Base-by-base conservation (phyloP, 768 basidiomycete species). In the Clitopilus passeckerianus region DNA sequence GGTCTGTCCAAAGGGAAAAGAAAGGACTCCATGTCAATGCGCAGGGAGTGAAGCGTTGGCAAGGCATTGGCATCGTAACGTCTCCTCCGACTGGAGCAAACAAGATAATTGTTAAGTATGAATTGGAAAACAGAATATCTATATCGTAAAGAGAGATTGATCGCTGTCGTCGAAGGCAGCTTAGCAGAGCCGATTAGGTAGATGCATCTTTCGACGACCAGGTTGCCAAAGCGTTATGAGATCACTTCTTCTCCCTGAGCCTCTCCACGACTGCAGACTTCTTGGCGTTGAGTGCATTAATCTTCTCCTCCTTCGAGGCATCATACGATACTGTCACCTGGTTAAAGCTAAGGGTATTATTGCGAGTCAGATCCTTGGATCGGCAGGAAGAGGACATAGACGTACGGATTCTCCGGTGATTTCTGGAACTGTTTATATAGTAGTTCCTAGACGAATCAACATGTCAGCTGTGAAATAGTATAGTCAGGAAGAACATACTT, bases 341-440 rank as follows among this genome's bases (percentile, higher is more conserved):
- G 71, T 96, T 96, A 78, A 90, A 96, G 50, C 92, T 94, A 65
- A 18, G 46, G 18, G 7, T 54, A 35, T 33, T 8, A 54, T 55
- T 22, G 53, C 6, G 53, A 14, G 14, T 33, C 30, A 18, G 27
- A 33, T 50, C 37, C 10, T 14, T 41, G n/a, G 5, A n/a, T n/a
- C 12, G 37, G 37, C n/a, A 23, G 22, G 46, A 18, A 9, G 3
- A 50, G 6, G 10, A 10, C 5, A 16, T 7, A 5, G 16, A 72
- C 89, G 68, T 74, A 95, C 94, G 95, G 91, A 72, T 97, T 97
- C 62, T 97, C 95, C 0, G 94, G 92, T 1, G 91, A 88, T 72
- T 97, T 98, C 72, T 97, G 92, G 86, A 98, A 98, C 71, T 93
- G 86, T 74, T 96, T 97, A 83, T 84, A 89, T 53, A 97, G 75